A percentile compares a stretch with the other conserved stretches of the same genome.
Conservation (phyloP, 768 basidiomycete genomes). For the Pleurotus pulmonarius region DNA sequence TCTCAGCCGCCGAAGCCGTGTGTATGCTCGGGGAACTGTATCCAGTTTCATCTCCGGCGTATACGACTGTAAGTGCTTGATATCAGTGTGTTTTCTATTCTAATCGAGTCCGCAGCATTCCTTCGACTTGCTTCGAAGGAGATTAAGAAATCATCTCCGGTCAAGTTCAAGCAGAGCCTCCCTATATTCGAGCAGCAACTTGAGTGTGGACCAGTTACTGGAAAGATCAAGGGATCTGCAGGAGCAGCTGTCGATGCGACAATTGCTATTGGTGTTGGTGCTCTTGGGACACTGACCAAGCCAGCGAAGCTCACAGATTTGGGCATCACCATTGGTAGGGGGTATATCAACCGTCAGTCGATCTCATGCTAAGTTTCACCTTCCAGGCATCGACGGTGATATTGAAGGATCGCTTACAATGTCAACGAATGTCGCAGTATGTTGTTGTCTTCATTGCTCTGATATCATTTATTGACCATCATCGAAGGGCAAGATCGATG, state of each 20-base stretch:
- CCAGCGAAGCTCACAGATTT: neutral
- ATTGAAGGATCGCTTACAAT: slow-evolving; percentile 1
- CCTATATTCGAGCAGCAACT: slow-evolving; percentile 1
- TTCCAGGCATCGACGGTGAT: neutral
- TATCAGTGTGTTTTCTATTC: neutral
- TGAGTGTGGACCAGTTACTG: neutral
- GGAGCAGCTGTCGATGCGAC: neutral
- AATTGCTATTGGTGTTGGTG: neutral
- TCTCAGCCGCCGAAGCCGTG: neutral
- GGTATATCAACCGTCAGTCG: neutral
- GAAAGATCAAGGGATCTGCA: neutral
- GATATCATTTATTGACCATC: neutral
- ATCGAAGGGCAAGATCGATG: slow-evolving; percentile 20
- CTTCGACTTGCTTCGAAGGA: neutral
- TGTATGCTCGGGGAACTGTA: neutral
- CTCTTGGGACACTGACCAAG: slow-evolving; percentile 1
- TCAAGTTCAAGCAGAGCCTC: neutral
- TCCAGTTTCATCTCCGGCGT: neutral
- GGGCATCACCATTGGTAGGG: neutral
- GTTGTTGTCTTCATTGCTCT: neutral
- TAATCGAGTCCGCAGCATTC: neutral
- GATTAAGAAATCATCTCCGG: neutral
- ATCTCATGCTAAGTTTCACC: too few relatives aligned
- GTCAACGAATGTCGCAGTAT: neutral
- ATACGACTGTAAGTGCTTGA: neutral